Base-by-base conservation (phyloP, 495 filamentous ascomycete genomes). In the Penicillium lagena region DNA sequence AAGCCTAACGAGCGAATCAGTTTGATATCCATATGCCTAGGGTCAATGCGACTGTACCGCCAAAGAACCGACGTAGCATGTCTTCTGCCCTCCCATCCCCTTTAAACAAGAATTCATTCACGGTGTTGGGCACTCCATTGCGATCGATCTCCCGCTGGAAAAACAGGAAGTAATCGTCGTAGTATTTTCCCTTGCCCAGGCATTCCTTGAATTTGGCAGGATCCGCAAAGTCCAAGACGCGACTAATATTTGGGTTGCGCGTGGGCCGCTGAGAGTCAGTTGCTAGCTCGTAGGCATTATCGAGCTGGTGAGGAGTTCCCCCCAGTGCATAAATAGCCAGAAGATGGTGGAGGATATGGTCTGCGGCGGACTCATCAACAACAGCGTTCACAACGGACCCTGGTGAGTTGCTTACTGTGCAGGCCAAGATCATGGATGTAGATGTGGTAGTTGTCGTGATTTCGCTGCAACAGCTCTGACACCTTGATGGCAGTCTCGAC, bases 281-380 rank as follows among this genome's bases (percentile, higher is more conserved):
- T n/a, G 49, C 54, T 14, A 63, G 49, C 34, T 60, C 43, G 37
- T 58, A 70, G 1, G 52, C 54, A 14, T 42, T 34, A 17, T 60
- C 45, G 6, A 72, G 43, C 38, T 66, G 54, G 7, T 27, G 1
- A 2, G 50, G 39, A 8, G 35, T 44, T 30, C 36, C 66, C 9
- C 65, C 65, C 27, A 70, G 15, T 12, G 65, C 52, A 27, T 52
- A 46, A 1, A 54, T 13, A 11, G 52, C 58, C 1, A 70, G 54
- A 7, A 68, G 13, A 38, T 50, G 46, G 44, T 70, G 66, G 9
- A 58, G 34, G 17, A 63, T 68, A 47, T 70, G 66, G 44, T 70
- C 64, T 56, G 30, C 22, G 22, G 22, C 22, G 22, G 22, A 22
- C 22, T 22, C 22, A 22, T 22, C 22, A 22, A 22, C 22, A 22